Evolutionary conservation across 306 rosid genomes (phyloP), one percentile per base, ranked within the genome.

Genomic region (Lotus japonicus): DNA sequence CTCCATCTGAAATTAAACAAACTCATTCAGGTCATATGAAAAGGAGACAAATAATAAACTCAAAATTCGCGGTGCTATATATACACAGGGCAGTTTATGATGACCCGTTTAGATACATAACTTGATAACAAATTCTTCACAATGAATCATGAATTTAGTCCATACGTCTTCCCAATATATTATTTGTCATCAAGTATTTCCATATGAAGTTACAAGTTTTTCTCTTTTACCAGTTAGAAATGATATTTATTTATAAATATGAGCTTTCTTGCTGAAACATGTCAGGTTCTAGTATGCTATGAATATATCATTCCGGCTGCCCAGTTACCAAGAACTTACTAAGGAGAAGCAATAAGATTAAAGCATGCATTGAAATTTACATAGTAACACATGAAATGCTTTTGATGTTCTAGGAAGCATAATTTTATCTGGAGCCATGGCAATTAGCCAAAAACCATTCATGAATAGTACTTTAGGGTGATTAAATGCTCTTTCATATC

Each of bases 1-100:
- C 92, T 92, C 98, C 98, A 92, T 75, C 98, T 89, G 79, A 41
- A 49, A 69, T 79, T 58, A 18, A 72, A 64, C 61, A 77, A 75
- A 52, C 44, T 18, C 35, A 44, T 14, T 50, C 49, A 44, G 39
- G 19, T 59, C 41, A 31, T 41, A 14, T 7, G 14, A 66, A 14
- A 64, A 4, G 33, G 35, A 55, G 28, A 51, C 39, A 48, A 66
- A 64, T 45, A 70, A 26, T 41, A 63, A 64, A 70, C 71, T 68
- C 54, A 13, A 28, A 61, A 68, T 26, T 3, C 31, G 4, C 31
- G 31, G 16, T 45, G 61, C 57, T 53, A 46, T 45, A 36, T 26
- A 26, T 26, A 26, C 31, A 3, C 4, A 26, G 2, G 31, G 31
- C 31, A 26, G 31, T 3, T 3, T 16, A 11, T 9, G 13, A 45